Base-by-base conservation (phyloP, 768 basidiomycete genomes). In the Lyophyllum semitale region DNA sequence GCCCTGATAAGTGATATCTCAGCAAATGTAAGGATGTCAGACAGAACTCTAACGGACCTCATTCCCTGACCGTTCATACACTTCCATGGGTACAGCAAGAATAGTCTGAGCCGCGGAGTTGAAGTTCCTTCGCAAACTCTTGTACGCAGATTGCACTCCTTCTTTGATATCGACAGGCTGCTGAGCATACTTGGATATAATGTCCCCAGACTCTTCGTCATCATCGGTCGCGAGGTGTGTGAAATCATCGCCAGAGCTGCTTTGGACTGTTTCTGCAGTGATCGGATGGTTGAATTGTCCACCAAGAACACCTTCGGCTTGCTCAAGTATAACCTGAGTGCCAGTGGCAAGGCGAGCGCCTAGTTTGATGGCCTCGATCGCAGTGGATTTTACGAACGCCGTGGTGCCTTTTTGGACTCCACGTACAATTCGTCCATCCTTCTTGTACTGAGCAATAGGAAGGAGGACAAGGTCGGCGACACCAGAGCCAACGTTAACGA, bases 71-170 rank as follows among this genome's bases (percentile, higher is more conserved):
- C 91, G 80, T 71, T 99, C 97, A 63, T 98, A 96, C 11, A 98
- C 94, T 70, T 98, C 97, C 96, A 98, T 98, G 1, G 97, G 97
- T 1, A 99, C 93, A 0, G 97, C 96, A 33, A 99, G 81, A 58
- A 99, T 98, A 0, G 97, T 99, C 73, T 99, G 96, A 23, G 96
- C 97, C 25, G 97, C 97, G 40, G 91, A 92, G 63, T 87, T 89
- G 58, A 99, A 69, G 71, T 98, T 98, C 65, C 77, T 85, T 49
- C 83, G 85, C 63, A 99, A 70, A 65, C 93, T 95, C 67, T 80
- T 84, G 70, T 98, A 98, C n/a, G 95, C 97, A 0, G 85, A 86
- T 59, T 94, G 85, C 30, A 99, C 78, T 15, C 97, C 97, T 66
- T 98, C 93, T 63, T 76, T 83, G 37, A 96, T 79, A 65, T 90